Percentiles rank a stretch among this genome's conserved stretches.
Conservation (phyloP, 306 rosid species). For the Hippophae rhamnoides region DNA sequence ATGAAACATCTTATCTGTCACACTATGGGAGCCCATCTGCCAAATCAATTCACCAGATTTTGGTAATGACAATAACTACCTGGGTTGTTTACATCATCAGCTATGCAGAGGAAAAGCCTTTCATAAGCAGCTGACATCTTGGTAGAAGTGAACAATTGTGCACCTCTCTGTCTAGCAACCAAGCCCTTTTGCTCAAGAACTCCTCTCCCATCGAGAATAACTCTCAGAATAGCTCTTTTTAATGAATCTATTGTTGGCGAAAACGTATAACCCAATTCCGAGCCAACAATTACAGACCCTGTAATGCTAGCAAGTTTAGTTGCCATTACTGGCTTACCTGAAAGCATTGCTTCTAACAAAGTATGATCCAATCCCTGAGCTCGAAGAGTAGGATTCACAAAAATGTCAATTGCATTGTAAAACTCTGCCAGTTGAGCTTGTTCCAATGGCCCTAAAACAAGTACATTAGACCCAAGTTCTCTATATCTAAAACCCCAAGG, state of each 20-base stretch:
- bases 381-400: constrained; percentile 43
- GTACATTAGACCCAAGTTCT: constrained; percentile 40
- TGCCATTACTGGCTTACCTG: constrained; percentile 59
- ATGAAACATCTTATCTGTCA: too few relatives aligned
- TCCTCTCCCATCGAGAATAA: constrained; percentile 33
- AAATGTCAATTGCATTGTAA: constrained; percentile 51
- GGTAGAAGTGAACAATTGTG: constrained; percentile 55
- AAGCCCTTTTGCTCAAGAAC: constrained; percentile 44
- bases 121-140: constrained; percentile 67
- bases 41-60: constrained; percentile 6
- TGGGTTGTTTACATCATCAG: constrained; percentile 22
- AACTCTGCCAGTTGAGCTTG: constrained; percentile 51
- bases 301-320: constrained; percentile 63
- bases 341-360: constrained; percentile 50
- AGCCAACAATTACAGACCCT: constrained; percentile 48
- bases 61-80: constrained; percentile 33
- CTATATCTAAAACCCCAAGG: constrained; percentile 68
- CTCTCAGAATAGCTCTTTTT: constrained; percentile 33
- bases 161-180: constrained; percentile 49
- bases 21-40: too few relatives aligned
- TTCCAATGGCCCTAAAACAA: constrained; percentile 54
- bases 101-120: constrained; percentile 64
- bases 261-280: constrained; percentile 57
- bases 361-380: constrained; percentile 69
- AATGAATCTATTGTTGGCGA: constrained; percentile 51